Evolutionary conservation across 371 early-diverging fungal genomes (phyloP).

Genomic region (Apophysomyces variabilis): DNA sequence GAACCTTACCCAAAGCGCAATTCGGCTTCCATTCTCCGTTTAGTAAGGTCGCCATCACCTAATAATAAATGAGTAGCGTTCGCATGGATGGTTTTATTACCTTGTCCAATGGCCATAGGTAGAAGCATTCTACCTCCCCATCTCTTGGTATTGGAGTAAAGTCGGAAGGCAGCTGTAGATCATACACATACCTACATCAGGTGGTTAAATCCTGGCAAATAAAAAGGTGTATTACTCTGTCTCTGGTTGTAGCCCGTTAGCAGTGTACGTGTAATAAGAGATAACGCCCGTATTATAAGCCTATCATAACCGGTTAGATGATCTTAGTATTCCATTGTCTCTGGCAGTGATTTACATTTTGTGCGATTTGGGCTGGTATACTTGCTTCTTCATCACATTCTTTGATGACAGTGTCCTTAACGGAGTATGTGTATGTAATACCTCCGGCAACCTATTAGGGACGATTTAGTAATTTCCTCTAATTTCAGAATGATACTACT

Average conservation of each 20-base stretch:
- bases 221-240: slow-evolving; percentile 54
- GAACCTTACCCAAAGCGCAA: slow-evolving; percentile 63
- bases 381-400: slow-evolving; percentile 94
- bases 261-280: slow-evolving; percentile 67
- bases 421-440: slow-evolving; percentile 67
- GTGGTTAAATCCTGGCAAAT: neutral
- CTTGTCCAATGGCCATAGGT: slow-evolving; percentile 74
- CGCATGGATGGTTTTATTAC: slow-evolving; percentile 27
- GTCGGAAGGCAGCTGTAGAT: slow-evolving; percentile 72
- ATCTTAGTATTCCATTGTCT: neutral
- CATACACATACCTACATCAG: slow-evolving; percentile 72
- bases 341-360: slow-evolving; percentile 29
- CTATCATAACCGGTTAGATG: slow-evolving; percentile 12
- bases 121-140: slow-evolving; percentile 90
- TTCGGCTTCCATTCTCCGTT: slow-evolving; percentile 87
- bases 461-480: neutral
- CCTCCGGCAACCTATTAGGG: slow-evolving; percentile 77
- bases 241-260: slow-evolving; percentile 69
- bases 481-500: slow-evolving; percentile 13
- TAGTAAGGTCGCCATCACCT: slow-evolving; percentile 58
- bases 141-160: slow-evolving; percentile 79
- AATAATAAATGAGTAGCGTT: neutral
- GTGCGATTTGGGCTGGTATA: slow-evolving; percentile 62
- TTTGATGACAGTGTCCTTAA: slow-evolving; percentile 73
- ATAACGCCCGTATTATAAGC: slow-evolving; percentile 67